Conservation (phyloP, 2,329 filamentous ascomycete genomes). For the Monosporascus sp. region DNA sequence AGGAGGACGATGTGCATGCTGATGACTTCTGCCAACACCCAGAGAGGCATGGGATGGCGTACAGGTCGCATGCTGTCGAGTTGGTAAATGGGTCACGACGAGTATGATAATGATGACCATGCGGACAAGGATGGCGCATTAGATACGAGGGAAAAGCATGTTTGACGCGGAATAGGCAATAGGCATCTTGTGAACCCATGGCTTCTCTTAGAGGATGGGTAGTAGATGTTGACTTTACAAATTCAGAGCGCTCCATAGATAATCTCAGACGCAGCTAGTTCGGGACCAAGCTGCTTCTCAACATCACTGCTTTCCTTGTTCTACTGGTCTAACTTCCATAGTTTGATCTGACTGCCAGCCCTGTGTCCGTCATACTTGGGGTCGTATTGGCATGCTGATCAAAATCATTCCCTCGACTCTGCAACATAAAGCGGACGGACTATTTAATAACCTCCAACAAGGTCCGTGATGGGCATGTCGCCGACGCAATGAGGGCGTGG, state of each 20-base stretch:
- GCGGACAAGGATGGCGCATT: not conserved
- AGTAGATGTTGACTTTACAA: not conserved
- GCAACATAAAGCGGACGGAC: no score
- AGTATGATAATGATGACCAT: not conserved
- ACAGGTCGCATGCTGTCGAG: not conserved
- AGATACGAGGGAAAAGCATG: not conserved
- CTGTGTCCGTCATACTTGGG: no score
- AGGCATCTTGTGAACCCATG: not conserved
- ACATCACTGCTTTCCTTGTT: not conserved
- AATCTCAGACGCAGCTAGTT: not conserved
- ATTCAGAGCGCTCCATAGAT: not conserved
- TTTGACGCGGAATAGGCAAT: not conserved
- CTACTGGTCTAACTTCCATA: not conserved
- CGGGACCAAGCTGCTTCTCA: not conserved
- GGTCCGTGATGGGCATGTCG: not conserved
- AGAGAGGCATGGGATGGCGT: not conserved
- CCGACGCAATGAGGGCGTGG: not conserved
- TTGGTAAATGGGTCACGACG: not conserved
- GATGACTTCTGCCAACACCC: not conserved
- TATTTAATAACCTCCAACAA: no score
- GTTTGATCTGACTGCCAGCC: no score
- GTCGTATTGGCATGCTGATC: no score
- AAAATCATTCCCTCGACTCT: no score
- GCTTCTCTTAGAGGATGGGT: not conserved
- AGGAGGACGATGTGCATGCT: conserved; percentile 43